Percentiles rank a stretch among this genome's conserved stretches.
phyloP scores from a whole-genome alignment of 2,329 filamentous ascomycete genomes.

The Aspergillus melleus region DNA sequence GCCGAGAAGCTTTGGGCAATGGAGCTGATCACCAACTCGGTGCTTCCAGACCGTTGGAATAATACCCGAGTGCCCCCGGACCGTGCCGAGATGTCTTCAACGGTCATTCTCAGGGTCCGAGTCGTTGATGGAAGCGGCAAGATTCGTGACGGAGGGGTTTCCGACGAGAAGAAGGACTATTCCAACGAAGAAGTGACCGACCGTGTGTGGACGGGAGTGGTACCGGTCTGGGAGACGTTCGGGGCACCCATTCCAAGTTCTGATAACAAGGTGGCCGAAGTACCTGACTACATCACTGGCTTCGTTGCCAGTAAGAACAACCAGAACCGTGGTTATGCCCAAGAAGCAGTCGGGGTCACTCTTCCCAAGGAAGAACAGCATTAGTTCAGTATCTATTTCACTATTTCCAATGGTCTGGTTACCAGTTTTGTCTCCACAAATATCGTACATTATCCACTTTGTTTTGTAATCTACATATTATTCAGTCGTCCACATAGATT shows the following conservation, averaged over 20 bases:
- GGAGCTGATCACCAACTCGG: constrained; percentile 72
- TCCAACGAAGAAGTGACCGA: constrained; percentile 47
- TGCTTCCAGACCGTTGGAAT: constrained; percentile 69
- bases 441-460: background rate
- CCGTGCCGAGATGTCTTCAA: constrained; percentile 71
- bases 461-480: background rate
- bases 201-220: constrained; percentile 61
- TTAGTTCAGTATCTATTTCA: constrained; percentile 10
- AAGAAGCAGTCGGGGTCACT: constrained; percentile 27
- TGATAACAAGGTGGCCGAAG: constrained; percentile 58
- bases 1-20: constrained; percentile 78
- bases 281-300: constrained; percentile 63
- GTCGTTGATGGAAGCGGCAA: constrained; percentile 75
- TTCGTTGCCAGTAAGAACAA: constrained; percentile 54
- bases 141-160: constrained; percentile 64
- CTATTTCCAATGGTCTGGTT: background rate
- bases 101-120: constrained; percentile 67
- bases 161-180: constrained; percentile 60
- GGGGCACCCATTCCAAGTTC: constrained; percentile 63
- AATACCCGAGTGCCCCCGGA: constrained; percentile 70
- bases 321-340: constrained; percentile 45
- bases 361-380: constrained; percentile 34
- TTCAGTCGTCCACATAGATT: too few relatives aligned
- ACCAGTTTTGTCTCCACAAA: background rate
- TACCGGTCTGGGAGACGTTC: constrained; percentile 63